Conservation (phyloP, 2,329 filamentous ascomycete species). For the Arachnopeziza araneosa region DNA sequence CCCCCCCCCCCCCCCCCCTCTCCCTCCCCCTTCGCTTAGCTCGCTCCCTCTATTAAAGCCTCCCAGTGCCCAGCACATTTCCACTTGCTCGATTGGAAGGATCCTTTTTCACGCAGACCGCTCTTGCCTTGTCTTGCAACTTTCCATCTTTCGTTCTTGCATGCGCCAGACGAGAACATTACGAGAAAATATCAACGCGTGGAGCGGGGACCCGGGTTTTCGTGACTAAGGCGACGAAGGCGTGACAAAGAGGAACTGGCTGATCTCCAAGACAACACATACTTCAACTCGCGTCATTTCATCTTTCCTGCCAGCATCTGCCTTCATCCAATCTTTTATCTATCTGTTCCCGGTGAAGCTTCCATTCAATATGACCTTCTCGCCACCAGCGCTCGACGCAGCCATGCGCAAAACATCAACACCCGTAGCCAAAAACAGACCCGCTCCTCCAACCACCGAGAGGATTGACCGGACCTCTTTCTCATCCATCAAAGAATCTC, state of each 20-base stretch:
- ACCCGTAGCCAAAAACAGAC: constrained; percentile 6
- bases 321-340: background rate
- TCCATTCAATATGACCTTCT: constrained; percentile 10
- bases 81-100: background rate
- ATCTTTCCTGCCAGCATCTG: background rate
- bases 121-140: background rate
- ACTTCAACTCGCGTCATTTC: background rate
- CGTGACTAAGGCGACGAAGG: constrained; percentile 18
- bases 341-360: background rate
- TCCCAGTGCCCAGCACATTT: background rate
- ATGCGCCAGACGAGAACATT: background rate
- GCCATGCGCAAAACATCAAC: constrained; percentile 1
- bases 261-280: background rate
- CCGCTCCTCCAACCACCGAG: constrained; percentile 13
- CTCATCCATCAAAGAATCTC: constrained; percentile 29
- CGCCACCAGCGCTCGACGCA: background rate
- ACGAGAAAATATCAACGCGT: background rate
- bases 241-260: constrained; percentile 16
- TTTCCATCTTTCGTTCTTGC: background rate
- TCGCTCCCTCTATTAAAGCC: no score
- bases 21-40: no score
- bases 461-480: constrained; percentile 28
- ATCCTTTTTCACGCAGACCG: background rate
- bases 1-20: no score
- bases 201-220: constrained; percentile 13